Percentiles rank a stretch among this genome's conserved stretches.
phyloP scores from a whole-genome alignment of 176 grass and related monocot species.

The Aegilops tauschii region DNA sequence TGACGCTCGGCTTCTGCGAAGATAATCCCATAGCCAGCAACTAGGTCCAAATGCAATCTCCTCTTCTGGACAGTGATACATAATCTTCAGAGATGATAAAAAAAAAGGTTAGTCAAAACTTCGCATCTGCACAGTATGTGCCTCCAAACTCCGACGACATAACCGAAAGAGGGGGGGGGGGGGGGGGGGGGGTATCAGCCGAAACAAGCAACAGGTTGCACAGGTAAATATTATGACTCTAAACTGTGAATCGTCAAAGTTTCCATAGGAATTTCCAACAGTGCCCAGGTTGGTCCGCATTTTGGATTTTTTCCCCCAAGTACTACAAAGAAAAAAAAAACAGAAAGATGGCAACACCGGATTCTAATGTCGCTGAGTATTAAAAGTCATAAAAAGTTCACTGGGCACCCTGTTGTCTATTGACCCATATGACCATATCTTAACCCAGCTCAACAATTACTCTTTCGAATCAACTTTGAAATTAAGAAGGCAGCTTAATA shows the following conservation, averaged over 20 bases:
- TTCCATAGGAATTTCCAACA: background rate
- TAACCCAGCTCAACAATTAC: background rate
- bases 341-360: background rate
- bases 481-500: background rate
- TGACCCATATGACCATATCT: background rate
- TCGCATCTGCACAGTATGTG: background rate
- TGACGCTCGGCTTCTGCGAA: constrained; percentile 85
- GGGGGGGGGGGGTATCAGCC: background rate
- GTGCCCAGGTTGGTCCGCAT: background rate
- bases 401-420: background rate
- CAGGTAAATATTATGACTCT: background rate
- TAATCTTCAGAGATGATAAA: constrained; percentile 37
- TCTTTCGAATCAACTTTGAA: background rate
- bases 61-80: constrained; percentile 88
- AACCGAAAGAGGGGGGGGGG: background rate
- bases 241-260: background rate
- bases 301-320: background rate
- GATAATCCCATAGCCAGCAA: constrained; percentile 99
- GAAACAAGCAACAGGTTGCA: background rate
- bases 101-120: constrained; percentile 12
- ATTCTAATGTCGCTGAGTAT: background rate
- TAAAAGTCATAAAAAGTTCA: background rate
- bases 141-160: background rate
- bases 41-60: constrained; percentile 96
- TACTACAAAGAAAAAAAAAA: background rate